phyloP scores from a whole-genome alignment of 2,329 filamentous ascomycete species.

The Aureobasidium melanogenum region DNA sequence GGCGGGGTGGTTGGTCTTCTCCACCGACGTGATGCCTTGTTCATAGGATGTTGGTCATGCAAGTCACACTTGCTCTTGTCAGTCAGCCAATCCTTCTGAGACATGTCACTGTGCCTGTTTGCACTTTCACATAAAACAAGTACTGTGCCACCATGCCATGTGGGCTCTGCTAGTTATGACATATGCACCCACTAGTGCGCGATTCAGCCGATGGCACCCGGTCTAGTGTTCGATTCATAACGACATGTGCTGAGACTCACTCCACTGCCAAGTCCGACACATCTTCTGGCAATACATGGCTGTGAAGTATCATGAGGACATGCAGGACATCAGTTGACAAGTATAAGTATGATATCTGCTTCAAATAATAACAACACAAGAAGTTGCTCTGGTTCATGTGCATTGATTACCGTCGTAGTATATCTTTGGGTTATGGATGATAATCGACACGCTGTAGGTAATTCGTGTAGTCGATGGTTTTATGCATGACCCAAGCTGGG shows the following conservation, averaged over 20 bases:
- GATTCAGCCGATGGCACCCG: not conserved
- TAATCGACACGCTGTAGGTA: not conserved
- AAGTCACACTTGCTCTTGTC: not conserved
- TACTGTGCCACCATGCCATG: not conserved
- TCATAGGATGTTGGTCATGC: not conserved
- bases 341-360: too few species aligned
- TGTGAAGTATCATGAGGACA: too few species aligned
- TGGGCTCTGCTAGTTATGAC: not conserved
- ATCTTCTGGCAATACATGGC: too few species aligned
- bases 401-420: too few species aligned
- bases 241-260: not conserved
- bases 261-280: not conserved
- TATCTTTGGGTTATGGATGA: too few species aligned
- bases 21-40: not conserved
- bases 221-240: not conserved
- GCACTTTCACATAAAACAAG: not conserved
- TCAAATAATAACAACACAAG: too few species aligned
- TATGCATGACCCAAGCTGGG: too few species aligned
- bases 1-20: not conserved
- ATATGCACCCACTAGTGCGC: not conserved
- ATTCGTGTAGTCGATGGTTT: not conserved
- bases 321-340: too few species aligned
- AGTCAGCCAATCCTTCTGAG: not conserved
- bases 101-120: slow-evolving; percentile 7
- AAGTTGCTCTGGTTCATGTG: too few species aligned